Evolutionary conservation across 176 grass and related monocot species (phyloP).

Genomic region (Calamus simplicifolius): DNA sequence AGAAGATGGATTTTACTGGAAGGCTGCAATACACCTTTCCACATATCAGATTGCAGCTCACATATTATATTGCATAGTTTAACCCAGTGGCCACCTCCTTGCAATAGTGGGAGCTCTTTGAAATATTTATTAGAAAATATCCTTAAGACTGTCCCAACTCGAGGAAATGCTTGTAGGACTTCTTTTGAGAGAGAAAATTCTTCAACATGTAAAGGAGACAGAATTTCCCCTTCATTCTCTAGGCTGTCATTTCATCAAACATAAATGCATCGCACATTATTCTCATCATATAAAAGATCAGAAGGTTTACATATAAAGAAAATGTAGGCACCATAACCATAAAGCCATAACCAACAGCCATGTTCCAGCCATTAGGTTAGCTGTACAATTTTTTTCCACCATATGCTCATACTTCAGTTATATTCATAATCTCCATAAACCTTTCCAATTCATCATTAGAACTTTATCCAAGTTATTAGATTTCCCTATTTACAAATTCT

Average conservation of each 20-base stretch:
- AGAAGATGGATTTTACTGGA: constrained; percentile 72
- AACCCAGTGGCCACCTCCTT: constrained; percentile 51
- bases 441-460: too few relatives aligned
- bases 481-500: too few relatives aligned
- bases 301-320: constrained; percentile 2
- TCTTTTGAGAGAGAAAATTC: constrained; percentile 43
- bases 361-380: too few relatives aligned
- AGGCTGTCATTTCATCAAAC: constrained; percentile 25
- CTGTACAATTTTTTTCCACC: too few relatives aligned
- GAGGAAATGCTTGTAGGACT: constrained; percentile 55
- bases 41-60: constrained; percentile 58
- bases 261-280: not conserved
- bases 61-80: constrained; percentile 62
- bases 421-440: too few relatives aligned
- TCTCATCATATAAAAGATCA: too few relatives aligned
- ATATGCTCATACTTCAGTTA: too few relatives aligned
- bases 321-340: too few relatives aligned
- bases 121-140: constrained; percentile 32
- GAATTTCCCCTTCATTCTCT: constrained; percentile 17
- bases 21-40: constrained; percentile 44
- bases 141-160: constrained; percentile 63
- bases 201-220: constrained; percentile 53
- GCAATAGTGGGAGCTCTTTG: constrained; percentile 40
- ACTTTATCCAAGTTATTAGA: too few relatives aligned
- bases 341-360: too few relatives aligned